phyloP scores from a whole-genome alignment of 1,284 basidiomycete genomes.

The Tilletia walkeri region DNA sequence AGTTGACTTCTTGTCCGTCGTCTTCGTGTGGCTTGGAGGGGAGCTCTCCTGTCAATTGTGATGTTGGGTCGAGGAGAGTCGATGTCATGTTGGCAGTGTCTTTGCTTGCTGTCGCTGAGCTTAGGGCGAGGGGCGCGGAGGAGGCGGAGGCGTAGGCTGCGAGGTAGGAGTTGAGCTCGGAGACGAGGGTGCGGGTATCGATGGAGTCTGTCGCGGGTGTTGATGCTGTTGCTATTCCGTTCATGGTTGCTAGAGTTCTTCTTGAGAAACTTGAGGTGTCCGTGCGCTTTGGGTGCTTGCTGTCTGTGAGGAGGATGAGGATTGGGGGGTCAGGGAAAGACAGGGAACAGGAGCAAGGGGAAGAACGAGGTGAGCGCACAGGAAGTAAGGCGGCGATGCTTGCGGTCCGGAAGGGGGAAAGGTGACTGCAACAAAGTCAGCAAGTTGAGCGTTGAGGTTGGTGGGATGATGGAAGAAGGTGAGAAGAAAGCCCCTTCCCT shows the following conservation, averaged over 20 bases:
- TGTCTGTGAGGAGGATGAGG: too few species aligned
- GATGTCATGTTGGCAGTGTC: background rate
- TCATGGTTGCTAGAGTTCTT: background rate
- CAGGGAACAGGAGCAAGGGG: too few species aligned
- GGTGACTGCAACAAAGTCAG: too few species aligned
- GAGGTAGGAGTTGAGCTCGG: slow-evolving; percentile 16
- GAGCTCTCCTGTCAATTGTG: background rate
- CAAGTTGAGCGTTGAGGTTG: too few species aligned
- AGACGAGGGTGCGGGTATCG: slow-evolving; percentile 14
- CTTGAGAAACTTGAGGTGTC: background rate
- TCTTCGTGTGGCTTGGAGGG: too few species aligned
- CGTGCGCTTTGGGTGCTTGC: background rate
- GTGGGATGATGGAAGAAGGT: too few species aligned
- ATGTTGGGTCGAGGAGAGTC: background rate
- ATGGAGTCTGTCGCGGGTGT: background rate
- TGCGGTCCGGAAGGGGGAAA: too few species aligned
- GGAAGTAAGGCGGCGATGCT: too few species aligned
- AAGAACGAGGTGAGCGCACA: too few species aligned
- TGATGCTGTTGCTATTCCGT: background rate
- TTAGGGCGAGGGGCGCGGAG: background rate
- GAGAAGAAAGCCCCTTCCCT: too few species aligned
- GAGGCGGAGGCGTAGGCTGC: slow-evolving; percentile 10
- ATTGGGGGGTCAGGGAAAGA: too few species aligned
- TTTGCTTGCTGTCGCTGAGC: too few species aligned
- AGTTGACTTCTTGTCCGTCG: background rate